A percentile compares a stretch with the other conserved stretches of the same genome.
Evolutionary conservation across 306 rosid genomes (phyloP).

Genomic region (Begonia peltatifolia): DNA sequence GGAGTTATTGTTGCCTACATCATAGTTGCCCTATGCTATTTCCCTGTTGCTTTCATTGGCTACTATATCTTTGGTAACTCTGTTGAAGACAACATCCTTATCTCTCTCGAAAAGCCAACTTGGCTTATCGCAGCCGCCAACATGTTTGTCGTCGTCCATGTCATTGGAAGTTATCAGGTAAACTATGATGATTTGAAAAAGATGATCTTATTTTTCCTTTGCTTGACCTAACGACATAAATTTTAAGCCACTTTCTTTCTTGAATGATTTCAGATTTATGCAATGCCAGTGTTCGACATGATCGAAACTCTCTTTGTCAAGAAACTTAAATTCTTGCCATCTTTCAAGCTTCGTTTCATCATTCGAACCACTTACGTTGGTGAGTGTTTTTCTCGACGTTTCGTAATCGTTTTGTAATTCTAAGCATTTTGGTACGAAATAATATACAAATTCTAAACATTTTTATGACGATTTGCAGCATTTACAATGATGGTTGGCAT

Average conservation of each 20-base stretch:
- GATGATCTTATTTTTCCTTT: no score
- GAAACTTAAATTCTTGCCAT: constrained; percentile 27
- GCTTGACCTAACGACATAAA: neutral
- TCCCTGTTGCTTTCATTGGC: constrained; percentile 65
- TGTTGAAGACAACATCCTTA: constrained; percentile 32
- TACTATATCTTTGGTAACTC: constrained; percentile 42
- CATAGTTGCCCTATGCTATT: constrained; percentile 63
- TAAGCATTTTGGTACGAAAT: neutral
- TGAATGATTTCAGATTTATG: constrained; percentile 28
- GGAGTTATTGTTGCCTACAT: constrained; percentile 56
- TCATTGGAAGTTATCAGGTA: constrained; percentile 73
- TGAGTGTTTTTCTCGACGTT: constrained; percentile 10
- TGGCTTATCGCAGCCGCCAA: constrained; percentile 75
- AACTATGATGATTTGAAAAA: neutral
- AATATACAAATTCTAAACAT: neutral
- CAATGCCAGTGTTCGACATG: constrained; percentile 84
- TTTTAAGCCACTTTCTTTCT: neutral
- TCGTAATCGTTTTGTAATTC: neutral
- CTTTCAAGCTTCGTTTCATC: constrained; percentile 38
- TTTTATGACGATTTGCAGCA: constrained; percentile 16
- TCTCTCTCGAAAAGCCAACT: constrained; percentile 29
- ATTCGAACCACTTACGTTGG: constrained; percentile 45
- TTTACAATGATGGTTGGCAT: constrained; percentile 46
- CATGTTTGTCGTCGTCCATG: constrained; percentile 61
- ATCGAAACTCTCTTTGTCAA: constrained; percentile 52